These are phyloP conservation scores for Hypoxylon sp. DNA, from an alignment of 2,329 filamentous ascomycete species.

Conservation along the genomic window DNA sequence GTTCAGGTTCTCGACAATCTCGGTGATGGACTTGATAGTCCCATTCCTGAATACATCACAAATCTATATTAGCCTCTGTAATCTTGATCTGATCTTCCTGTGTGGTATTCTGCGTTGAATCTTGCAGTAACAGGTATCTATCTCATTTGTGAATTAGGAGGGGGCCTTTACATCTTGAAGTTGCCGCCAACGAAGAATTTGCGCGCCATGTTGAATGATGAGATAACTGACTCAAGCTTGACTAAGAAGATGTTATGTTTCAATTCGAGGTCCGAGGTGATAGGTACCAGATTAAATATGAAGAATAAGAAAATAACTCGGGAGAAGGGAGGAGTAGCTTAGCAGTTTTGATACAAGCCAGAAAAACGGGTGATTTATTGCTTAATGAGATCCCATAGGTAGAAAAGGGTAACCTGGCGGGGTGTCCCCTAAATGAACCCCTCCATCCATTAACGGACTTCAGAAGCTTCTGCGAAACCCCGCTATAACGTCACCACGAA, in stretches of 20 bases:
- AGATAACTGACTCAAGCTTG: conserved; percentile 35
- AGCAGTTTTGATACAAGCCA: conserved; percentile 12
- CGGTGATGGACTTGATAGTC: conserved; percentile 87
- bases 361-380: conserved; percentile 32
- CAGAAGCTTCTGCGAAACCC: conserved; percentile 26
- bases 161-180: conserved; percentile 90
- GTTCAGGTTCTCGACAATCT: conserved; percentile 92
- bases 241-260: conserved; percentile 17
- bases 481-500: conserved; percentile 33
- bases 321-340: conserved; percentile 24
- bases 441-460: conserved; percentile 24
- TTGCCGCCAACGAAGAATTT: conserved; percentile 98
- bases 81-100: not conserved
- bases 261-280: not conserved
- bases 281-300: conserved; percentile 18
- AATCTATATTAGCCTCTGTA: conserved; percentile 40
- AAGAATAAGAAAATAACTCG: conserved; percentile 42
- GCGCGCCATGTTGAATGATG: conserved; percentile 82
- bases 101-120: conserved; percentile 1
- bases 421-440: conserved; percentile 27
- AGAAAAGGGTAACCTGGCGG: conserved; percentile 20
- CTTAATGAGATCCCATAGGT: conserved; percentile 31
- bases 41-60: conserved; percentile 80
- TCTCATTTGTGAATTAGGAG: conserved; percentile 48
- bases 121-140: conserved; percentile 50